Base-by-base conservation (phyloP, 2,329 filamentous ascomycete genomes). In the Colletotrichum ledebouriae region DNA sequence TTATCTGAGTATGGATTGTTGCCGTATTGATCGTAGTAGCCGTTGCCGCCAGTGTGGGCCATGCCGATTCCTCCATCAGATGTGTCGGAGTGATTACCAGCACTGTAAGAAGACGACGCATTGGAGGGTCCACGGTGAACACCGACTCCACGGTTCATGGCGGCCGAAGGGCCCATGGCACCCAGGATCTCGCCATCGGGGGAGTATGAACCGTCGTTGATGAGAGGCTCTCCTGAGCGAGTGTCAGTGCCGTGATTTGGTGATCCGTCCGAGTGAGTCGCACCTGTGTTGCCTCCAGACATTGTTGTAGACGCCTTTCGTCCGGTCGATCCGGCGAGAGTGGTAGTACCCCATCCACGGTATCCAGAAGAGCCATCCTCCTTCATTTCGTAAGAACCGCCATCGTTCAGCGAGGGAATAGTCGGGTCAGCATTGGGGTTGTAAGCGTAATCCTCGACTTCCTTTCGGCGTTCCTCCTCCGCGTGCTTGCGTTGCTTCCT, bases 351-450 rank as follows among this genome's bases (percentile, higher is more conserved):
- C 96, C 96, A 99, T 72, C 96, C 96, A 73, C 96, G 91, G 81
- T 99, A 99, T 55, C 95, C 95, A 2, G 89, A 87, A 62, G 85
- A 86, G 66, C 87, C 86, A 71, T 94, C 92, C 76, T 97, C 93
- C 66, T 89, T 86, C 90, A 94, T 94, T 77, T 95, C 90, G 73
- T 89, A 89, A 47, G 86, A 82, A 60, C 86, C 86, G 61, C 86
- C 88, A 44, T 79, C 77, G 12, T 80, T 83, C 12, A 87, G 78
- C 11, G 82, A 82, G 6, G 82, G 87, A 12, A 97, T 84, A 1
- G 92, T 94, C 0, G 94, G 94, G 76, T 98, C 94, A 69, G 94
- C 91, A 80, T 98, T 98, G n/a, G 96, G 96, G 78, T 98, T 98
- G 84, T 94, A 98, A 37, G 92, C 91, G 78, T 98, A 98, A 77